Base-by-base conservation (phyloP, 768 basidiomycete genomes). In the Lactarius akahatsu region DNA sequence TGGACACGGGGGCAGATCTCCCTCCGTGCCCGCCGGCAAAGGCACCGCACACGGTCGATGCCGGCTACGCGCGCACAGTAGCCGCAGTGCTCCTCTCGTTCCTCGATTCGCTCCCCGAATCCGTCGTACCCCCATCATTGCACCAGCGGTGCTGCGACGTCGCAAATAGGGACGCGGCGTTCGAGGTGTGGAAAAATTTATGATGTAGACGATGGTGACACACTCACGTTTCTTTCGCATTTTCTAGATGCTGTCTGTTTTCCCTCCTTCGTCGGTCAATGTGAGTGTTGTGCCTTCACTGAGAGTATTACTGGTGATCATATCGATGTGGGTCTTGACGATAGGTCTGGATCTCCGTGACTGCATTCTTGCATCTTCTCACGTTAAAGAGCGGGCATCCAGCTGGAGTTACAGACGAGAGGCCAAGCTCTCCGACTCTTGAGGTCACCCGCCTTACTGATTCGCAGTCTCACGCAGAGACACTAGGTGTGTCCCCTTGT, bases 1-100 rank as follows among this genome's bases (percentile, higher is more conserved):
- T 92, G 15, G 90, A 93, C 75, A 90, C 86, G 3, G 88, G 88
- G 41, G 78, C 81, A 10, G 87, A 89, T 20, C 41, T 67, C 34
- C 66, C 66, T 20, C 57, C 62, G 16, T 88, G 90, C 67, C 81
- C 84, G 0, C 81, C 80, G 61, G 69, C 73, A 2, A 73, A 76
- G 7, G 70, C 74, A 79, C 4, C 74, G 72, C 36, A 64, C 57
- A 36, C 40, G 57, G 13, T 75, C 78, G 26, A 73, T 78, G 1
- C 52, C 4, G 28, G 30, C 30, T 64, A 66, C 43, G 72, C 84
- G 16, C 68, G 72, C 43, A 86, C 88, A 1, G 83, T 91, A 69
- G 84, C 81, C 20, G 77, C 78, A 23, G 81, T 86, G 0, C 80
- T 93, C 4, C 80, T 73, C 65, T 75, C 69, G 71, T 83, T 77